Evolutionary conservation across 2,329 filamentous ascomycete genomes (phyloP).

Genomic region (Beauveria sp.): DNA sequence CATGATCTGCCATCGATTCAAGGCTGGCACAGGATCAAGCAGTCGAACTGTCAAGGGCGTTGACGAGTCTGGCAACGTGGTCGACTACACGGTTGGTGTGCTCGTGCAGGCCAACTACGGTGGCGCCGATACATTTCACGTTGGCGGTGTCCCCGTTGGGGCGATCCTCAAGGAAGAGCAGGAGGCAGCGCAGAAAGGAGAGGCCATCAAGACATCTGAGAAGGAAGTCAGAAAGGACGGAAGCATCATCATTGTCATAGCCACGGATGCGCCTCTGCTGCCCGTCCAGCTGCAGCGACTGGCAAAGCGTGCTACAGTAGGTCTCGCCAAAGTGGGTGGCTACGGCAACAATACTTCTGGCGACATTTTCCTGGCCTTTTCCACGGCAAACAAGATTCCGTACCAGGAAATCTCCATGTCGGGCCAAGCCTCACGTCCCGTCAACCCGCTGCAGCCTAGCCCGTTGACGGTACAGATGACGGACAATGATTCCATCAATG

Average conservation of each 20-base stretch:
- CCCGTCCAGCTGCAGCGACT: constrained; percentile 35
- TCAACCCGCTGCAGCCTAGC: constrained; percentile 33
- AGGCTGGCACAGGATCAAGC: constrained; percentile 58
- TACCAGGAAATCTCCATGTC: constrained; percentile 23
- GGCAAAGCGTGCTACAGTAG: constrained; percentile 53
- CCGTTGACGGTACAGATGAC: constrained; percentile 25
- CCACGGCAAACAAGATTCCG: constrained; percentile 46
- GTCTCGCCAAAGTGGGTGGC: constrained; percentile 52
- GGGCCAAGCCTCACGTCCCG: constrained; percentile 30
- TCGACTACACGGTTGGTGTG: constrained; percentile 50
- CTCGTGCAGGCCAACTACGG: constrained; percentile 63
- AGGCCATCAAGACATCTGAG: constrained; percentile 1
- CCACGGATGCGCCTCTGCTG: constrained; percentile 24
- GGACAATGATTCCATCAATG: constrained; percentile 53
- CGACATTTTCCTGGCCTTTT: constrained; percentile 61
- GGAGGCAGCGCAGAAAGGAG: constrained; percentile 12
- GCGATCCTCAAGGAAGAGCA: constrained; percentile 41
- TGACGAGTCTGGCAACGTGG: constrained; percentile 23
- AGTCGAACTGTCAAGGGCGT: constrained; percentile 47
- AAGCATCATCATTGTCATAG: constrained; percentile 28
- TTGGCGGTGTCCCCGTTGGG: constrained; percentile 55
- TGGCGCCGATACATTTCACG: constrained; percentile 43
- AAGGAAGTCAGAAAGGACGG: constrained; percentile 26
- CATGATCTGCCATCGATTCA: constrained; percentile 59
- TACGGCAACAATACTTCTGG: constrained; percentile 55